Evolutionary conservation across 371 early-diverging fungal genomes (phyloP).

Genomic region (Parasitella parasitica): DNA sequence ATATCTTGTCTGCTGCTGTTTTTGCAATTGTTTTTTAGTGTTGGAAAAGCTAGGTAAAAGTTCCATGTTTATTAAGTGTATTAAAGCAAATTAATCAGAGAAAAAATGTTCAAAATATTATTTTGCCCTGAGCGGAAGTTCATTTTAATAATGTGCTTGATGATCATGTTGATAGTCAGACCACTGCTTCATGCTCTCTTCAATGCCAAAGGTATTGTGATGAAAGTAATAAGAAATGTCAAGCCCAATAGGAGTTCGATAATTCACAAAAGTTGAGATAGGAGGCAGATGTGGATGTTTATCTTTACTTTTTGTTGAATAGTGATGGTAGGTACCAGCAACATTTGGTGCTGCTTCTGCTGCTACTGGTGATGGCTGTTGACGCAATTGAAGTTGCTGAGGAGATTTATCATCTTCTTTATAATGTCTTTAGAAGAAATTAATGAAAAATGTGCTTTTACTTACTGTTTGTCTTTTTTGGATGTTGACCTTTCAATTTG

Average conservation of each 20-base stretch:
- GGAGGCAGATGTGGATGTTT: conserved; percentile 12
- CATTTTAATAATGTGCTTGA: neutral
- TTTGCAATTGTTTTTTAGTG: neutral
- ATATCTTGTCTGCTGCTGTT: conserved; percentile 1
- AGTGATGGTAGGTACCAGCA: neutral
- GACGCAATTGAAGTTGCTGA: neutral
- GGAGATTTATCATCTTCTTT: neutral
- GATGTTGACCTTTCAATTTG: neutral
- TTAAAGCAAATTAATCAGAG: neutral
- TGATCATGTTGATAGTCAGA: neutral
- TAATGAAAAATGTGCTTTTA: neutral
- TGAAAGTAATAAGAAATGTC: conserved; percentile 30
- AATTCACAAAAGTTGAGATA: neutral
- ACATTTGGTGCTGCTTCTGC: neutral
- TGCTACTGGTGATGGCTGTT: neutral
- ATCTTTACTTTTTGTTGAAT: neutral
- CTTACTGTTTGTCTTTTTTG: neutral
- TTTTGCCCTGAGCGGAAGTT: conserved; percentile 1
- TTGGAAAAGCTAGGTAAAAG: conserved; percentile 8
- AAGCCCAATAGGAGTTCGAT: neutral
- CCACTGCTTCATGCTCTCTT: conserved; percentile 5
- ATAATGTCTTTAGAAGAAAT: too few relatives aligned
- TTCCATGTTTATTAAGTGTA: conserved; percentile 3
- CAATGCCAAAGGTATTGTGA: conserved; percentile 33
- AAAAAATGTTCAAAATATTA: neutral